Evolutionary conservation across 192 early-diverging fungal genomes (phyloP).

Genomic region (Thamnidium elegans): DNA sequence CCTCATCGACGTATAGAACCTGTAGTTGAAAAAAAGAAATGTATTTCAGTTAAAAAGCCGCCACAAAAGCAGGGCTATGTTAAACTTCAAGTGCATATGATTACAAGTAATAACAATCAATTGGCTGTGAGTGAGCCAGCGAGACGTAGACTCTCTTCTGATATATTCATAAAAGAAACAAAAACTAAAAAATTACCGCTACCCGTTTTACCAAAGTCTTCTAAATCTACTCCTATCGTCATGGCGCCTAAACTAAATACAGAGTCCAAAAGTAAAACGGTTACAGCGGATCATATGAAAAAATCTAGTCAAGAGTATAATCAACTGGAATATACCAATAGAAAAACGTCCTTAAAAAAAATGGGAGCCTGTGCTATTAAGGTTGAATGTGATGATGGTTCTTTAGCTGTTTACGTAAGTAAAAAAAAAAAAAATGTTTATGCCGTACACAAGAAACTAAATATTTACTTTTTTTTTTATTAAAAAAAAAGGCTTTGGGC

Average conservation of each 20-base stretch:
- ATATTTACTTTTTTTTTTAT: neutral
- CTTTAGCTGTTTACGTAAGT: constrained; percentile 2
- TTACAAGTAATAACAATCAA: neutral
- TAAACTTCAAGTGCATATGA: neutral
- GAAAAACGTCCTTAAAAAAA: constrained; percentile 5
- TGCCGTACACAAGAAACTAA: neutral
- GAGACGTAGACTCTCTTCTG: neutral
- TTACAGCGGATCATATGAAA: neutral
- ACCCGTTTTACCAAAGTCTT: constrained; percentile 1
- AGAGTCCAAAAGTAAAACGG: neutral
- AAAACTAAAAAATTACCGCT: neutral
- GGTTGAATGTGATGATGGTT: neutral
- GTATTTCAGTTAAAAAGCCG: neutral
- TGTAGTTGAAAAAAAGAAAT: neutral
- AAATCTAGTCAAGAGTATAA: neutral
- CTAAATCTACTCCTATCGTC: constrained; percentile 16
- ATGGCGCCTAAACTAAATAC: neutral
- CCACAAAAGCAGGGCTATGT: neutral
- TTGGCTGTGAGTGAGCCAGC: neutral
- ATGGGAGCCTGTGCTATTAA: constrained; percentile 1
- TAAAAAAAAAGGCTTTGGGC: constrained; percentile 59
- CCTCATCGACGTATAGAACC: too few relatives aligned
- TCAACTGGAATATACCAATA: neutral
- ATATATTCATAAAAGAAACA: neutral
- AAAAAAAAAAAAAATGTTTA: neutral